Conservation (phyloP, 1,284 basidiomycete species). For the Tranzscheliella williamsii region DNA sequence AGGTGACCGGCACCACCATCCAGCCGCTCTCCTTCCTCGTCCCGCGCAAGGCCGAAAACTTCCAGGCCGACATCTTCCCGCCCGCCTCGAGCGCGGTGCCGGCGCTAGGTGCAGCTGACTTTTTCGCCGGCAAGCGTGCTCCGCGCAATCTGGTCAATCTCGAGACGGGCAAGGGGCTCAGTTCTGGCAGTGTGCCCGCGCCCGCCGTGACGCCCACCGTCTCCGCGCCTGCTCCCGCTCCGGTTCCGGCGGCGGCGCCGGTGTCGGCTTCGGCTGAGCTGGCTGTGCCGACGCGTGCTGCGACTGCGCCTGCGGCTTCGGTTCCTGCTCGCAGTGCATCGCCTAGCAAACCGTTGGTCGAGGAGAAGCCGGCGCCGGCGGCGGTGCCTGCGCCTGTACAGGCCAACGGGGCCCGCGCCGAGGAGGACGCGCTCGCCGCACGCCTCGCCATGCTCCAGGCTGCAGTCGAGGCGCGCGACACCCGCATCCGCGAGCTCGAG, state of each 20-base stretch:
- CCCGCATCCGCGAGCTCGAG: slow-evolving; percentile 51
- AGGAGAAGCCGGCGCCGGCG: background rate
- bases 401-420: background rate
- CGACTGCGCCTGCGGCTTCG: background rate
- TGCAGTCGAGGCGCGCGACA: slow-evolving; percentile 42
- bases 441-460: slow-evolving; percentile 38
- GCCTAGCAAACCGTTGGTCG: no score
- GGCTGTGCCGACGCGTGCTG: slow-evolving; percentile 10
- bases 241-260: slow-evolving; percentile 8
- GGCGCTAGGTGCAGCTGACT: slow-evolving; percentile 78
- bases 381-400: background rate
- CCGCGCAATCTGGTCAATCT: slow-evolving; percentile 69
- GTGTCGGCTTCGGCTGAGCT: slow-evolving; percentile 5
- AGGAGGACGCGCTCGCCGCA: slow-evolving; percentile 1
- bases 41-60: slow-evolving; percentile 84
- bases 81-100: slow-evolving; percentile 81
- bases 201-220: slow-evolving; percentile 7
- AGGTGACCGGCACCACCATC: slow-evolving; percentile 74
- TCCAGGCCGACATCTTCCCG: slow-evolving; percentile 93
- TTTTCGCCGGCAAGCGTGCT: slow-evolving; percentile 70
- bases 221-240: slow-evolving; percentile 10
- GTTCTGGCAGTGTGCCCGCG: slow-evolving; percentile 14
- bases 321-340: no score
- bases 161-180: slow-evolving; percentile 55
- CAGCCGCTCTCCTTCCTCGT: slow-evolving; percentile 93